Evolutionary conservation across 2,329 filamentous ascomycete species (phyloP).

Genomic region (Dactylonectria macrodidyma): DNA sequence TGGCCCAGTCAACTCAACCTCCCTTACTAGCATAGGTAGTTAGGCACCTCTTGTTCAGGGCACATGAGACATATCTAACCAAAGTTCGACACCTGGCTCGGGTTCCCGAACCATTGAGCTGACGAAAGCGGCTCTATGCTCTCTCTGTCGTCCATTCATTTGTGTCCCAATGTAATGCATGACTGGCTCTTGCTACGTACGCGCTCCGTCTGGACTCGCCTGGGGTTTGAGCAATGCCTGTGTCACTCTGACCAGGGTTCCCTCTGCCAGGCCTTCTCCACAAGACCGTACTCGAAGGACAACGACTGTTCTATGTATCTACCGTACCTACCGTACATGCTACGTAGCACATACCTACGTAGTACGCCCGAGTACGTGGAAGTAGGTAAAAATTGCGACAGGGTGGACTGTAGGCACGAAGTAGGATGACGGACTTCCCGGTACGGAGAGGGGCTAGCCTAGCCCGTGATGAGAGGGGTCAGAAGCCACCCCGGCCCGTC

Average conservation of each 20-base stretch:
- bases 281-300: constrained; percentile 7
- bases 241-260: constrained; percentile 11
- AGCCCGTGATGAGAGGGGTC: constrained; percentile 5
- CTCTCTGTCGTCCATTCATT: constrained; percentile 20
- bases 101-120: constrained; percentile 13
- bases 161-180: constrained; percentile 21
- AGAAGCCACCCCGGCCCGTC: background rate
- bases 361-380: too few species aligned
- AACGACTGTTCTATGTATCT: background rate
- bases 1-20: background rate
- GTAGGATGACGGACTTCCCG: constrained; percentile 22
- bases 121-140: background rate
- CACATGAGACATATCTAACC: constrained; percentile 6
- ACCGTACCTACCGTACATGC: too few species aligned
- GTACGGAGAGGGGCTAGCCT: constrained; percentile 13
- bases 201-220: background rate
- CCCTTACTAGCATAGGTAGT: background rate
- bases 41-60: constrained; percentile 17
- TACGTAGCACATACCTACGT: too few species aligned
- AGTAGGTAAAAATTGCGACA: too few species aligned
- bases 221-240: constrained; percentile 4
- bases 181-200: background rate
- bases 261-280: constrained; percentile 1
- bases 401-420: constrained; percentile 3
- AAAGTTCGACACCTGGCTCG: constrained; percentile 8